Percentiles rank a stretch among this genome's conserved stretches.
These are phyloP conservation scores for Beauveria medogensis DNA, from an alignment of 2,329 filamentous ascomycete genomes.

Conservation along the genomic window DNA sequence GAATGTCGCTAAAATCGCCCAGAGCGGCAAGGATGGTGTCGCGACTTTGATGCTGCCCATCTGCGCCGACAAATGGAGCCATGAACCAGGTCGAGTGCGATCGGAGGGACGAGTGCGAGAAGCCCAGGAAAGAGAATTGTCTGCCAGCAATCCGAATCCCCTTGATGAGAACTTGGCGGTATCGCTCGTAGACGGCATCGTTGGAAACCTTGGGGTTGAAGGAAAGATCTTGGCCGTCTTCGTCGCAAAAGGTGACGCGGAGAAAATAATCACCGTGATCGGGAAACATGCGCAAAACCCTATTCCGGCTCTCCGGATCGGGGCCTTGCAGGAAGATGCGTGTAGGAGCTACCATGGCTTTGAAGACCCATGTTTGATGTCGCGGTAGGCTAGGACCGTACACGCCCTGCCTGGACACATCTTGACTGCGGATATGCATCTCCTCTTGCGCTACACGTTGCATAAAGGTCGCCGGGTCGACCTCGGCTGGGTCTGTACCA, in stretches of 20 bases:
- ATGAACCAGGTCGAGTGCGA: constrained; percentile 62
- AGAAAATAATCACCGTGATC: constrained; percentile 55
- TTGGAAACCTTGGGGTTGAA: constrained; percentile 43
- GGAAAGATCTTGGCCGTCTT: constrained; percentile 56
- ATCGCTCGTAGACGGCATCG: constrained; percentile 47
- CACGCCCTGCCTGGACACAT: constrained; percentile 17
- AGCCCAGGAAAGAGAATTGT: constrained; percentile 60
- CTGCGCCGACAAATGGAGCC: constrained; percentile 35
- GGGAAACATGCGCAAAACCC: constrained; percentile 58
- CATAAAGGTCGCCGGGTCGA: constrained; percentile 34
- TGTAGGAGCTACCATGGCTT: constrained; percentile 51
- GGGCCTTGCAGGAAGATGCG: constrained; percentile 51
- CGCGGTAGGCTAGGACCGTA: constrained; percentile 22
- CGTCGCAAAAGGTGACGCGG: constrained; percentile 65
- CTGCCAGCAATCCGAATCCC: constrained; percentile 59
- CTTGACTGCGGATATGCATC: constrained; percentile 21
- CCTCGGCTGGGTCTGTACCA: constrained; percentile 32
- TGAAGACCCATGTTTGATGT: constrained; percentile 45
- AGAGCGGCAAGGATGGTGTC: constrained; percentile 37
- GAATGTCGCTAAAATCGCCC: constrained; percentile 43
- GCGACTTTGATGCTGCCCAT: constrained; percentile 26
- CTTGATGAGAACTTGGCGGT: constrained; percentile 47
- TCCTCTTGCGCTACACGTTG: constrained; percentile 33
- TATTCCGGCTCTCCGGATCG: constrained; percentile 59
- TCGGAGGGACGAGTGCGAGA: constrained; percentile 70